Percentiles rank a stretch among this genome's conserved stretches.
phyloP scores from a whole-genome alignment of 2,329 filamentous ascomycete genomes.

The Cladobotryum mycophilum region DNA sequence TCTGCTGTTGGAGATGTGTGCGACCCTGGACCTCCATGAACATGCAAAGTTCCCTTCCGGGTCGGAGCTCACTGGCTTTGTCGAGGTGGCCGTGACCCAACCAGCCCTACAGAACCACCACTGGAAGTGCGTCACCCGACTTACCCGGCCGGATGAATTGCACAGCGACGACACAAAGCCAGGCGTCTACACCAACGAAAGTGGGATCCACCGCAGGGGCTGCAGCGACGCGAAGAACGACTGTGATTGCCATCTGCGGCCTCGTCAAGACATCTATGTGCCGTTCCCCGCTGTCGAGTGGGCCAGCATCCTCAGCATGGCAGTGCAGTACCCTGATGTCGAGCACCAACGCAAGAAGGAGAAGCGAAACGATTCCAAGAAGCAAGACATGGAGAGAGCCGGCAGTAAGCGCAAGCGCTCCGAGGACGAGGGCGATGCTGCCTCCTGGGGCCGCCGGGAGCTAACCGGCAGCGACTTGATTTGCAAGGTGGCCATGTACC shows the following conservation, averaged over 20 bases:
- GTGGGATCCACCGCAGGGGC: conserved; percentile 47
- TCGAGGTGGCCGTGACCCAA: conserved; percentile 53
- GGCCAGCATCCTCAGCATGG: conserved; percentile 52
- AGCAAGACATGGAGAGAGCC: conserved; percentile 24
- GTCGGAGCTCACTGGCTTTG: conserved; percentile 54
- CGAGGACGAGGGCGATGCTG: conserved; percentile 35
- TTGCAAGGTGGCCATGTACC: conserved; percentile 58
- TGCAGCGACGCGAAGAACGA: conserved; percentile 41
- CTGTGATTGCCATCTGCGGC: conserved; percentile 45
- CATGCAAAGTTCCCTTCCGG: conserved; percentile 51
- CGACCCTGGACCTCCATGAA: conserved; percentile 53
- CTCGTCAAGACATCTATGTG: conserved; percentile 46
- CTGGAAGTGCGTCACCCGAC: conserved; percentile 55
- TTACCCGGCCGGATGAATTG: conserved; percentile 52
- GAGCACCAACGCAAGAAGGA: conserved; percentile 34
- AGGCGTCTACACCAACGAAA: conserved; percentile 43
- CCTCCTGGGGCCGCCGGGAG: conserved; percentile 33
- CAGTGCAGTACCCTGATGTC: conserved; percentile 45
- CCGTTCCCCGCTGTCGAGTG: conserved; percentile 54
- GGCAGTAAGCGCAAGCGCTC: conserved; percentile 35
- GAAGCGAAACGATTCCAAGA: conserved; percentile 31
- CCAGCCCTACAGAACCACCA: conserved; percentile 47
- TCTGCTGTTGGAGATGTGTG: conserved; percentile 57
- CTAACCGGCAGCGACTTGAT: conserved; percentile 50
- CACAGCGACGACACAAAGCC: conserved; percentile 38